Evolutionary conservation across 495 filamentous ascomycete genomes (phyloP).

Genomic region (Astrothelium subdiscretum): DNA sequence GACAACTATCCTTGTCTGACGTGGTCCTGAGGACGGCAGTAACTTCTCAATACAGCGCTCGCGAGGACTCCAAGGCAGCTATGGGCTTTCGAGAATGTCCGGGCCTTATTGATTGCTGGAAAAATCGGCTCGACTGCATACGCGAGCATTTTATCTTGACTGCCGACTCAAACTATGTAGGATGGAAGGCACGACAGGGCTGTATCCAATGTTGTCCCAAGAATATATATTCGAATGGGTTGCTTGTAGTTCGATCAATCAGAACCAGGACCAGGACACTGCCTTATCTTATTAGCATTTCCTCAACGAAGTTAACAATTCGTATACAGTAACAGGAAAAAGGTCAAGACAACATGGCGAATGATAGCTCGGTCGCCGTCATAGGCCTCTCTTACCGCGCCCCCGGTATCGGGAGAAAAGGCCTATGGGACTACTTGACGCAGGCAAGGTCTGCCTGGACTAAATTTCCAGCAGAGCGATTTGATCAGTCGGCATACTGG

Average conservation of each 20-base stretch:
- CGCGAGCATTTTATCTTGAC: background rate
- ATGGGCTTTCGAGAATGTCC: background rate
- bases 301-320: background rate
- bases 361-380: background rate
- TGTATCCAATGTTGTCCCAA: background rate
- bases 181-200: background rate
- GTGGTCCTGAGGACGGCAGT: background rate
- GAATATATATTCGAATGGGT: background rate
- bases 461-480: slow-evolving; percentile 1
- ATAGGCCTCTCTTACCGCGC: background rate
- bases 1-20: background rate
- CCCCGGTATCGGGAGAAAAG: background rate
- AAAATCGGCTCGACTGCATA: background rate
- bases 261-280: background rate
- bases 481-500: slow-evolving; percentile 24
- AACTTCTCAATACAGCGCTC: background rate
- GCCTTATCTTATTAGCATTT: background rate
- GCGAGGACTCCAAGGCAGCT: background rate
- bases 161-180: background rate
- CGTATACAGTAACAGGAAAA: background rate
- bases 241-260: background rate
- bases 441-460: background rate
- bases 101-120: background rate
- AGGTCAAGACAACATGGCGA: background rate
- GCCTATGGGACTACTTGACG: background rate